phyloP scores from a whole-genome alignment of 352 stramenopile species.

The Pythium phragmiticola region DNA sequence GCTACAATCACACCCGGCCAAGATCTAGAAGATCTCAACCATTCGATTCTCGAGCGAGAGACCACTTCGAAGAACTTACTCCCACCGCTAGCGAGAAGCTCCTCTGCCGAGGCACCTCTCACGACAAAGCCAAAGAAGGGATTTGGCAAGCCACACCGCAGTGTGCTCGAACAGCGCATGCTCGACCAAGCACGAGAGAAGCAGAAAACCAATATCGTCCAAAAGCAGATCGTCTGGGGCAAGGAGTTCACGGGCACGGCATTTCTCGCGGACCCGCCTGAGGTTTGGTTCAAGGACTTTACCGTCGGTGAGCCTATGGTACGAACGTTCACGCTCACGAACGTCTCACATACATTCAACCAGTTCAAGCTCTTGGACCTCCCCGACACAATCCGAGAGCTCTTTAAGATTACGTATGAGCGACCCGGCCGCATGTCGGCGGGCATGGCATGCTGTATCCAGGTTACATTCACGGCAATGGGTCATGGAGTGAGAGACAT shows the following conservation, averaged over 20 bases:
- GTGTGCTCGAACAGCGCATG: constrained; percentile 65
- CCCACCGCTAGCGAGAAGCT: constrained; percentile 10
- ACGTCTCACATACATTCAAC: constrained; percentile 92
- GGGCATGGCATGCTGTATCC: constrained; percentile 75
- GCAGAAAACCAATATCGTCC: constrained; percentile 57
- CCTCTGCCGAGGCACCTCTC: neutral
- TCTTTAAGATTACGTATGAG: constrained; percentile 88
- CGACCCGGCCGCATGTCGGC: constrained; percentile 89
- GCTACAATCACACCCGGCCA: constrained; percentile 21
- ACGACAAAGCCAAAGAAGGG: constrained; percentile 26
- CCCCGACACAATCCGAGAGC: constrained; percentile 66
- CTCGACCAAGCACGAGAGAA: constrained; percentile 39
- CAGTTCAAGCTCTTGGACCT: constrained; percentile 86
- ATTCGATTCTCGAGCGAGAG: constrained; percentile 1
- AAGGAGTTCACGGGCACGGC: constrained; percentile 76
- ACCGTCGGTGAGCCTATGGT: constrained; percentile 63
- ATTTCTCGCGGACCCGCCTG: constrained; percentile 76
- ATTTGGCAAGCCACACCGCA: constrained; percentile 52
- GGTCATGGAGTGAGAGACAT: constrained; percentile 57
- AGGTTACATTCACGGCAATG: constrained; percentile 67
- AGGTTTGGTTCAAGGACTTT: constrained; percentile 91
- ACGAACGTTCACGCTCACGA: constrained; percentile 81
- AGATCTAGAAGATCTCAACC: constrained; percentile 29
- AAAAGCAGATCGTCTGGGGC: constrained; percentile 76
- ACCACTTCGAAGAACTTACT: neutral